These are phyloP conservation scores for Dactylis glomerata DNA, from an alignment of 176 grass and related monocot species.

Conservation along the genomic window DNA sequence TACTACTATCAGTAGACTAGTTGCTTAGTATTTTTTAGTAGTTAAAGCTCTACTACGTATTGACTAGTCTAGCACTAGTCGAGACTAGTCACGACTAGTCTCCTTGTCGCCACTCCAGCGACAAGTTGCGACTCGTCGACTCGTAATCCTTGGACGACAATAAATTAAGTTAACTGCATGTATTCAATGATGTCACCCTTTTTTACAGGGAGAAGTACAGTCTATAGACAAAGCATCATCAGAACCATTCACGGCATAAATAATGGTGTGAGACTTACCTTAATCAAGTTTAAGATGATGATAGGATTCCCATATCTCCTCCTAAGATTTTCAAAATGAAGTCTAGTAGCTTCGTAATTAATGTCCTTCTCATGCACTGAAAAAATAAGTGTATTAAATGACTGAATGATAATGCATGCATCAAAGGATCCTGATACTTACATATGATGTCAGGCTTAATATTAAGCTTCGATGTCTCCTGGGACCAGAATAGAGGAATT, in stretches of 20 bases:
- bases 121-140: too few relatives aligned
- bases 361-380: constrained; percentile 67
- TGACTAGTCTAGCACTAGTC: too few relatives aligned
- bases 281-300: constrained; percentile 95
- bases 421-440: constrained; percentile 44
- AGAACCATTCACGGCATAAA: neutral
- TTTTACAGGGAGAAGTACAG: neutral
- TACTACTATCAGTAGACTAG: too few relatives aligned
- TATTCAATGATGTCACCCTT: neutral
- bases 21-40: too few relatives aligned
- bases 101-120: too few relatives aligned
- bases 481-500: constrained; percentile 98
- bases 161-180: neutral
- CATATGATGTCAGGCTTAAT: constrained; percentile 92
- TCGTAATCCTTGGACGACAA: too few relatives aligned
- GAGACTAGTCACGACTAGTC: too few relatives aligned
- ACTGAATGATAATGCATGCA: neutral
- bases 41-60: too few relatives aligned
- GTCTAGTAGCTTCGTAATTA: constrained; percentile 79
- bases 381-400: neutral
- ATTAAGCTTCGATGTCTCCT: constrained; percentile 90
- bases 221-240: constrained; percentile 14
- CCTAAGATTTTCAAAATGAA: constrained; percentile 95
- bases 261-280: constrained; percentile 46
- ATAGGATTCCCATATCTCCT: constrained; percentile 91